Evolutionary conservation across 1,284 basidiomycete species (phyloP).

Genomic region (Trametes hirsuta): DNA sequence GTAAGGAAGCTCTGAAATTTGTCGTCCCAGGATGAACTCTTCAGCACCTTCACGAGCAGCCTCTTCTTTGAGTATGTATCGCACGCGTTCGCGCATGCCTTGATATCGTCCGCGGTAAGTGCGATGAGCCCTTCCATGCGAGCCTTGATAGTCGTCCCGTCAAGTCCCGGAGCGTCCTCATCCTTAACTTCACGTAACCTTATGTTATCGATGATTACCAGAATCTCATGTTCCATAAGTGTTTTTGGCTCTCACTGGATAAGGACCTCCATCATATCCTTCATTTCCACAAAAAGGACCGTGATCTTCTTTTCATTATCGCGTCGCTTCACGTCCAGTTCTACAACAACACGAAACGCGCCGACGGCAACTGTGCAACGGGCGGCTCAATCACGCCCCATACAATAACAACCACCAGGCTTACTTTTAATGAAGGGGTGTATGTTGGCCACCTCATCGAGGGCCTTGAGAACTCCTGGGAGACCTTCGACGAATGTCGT

Average conservation of each 20-base stretch:
- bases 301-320: constrained; percentile 48
- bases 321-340: constrained; percentile 42
- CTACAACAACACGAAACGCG: constrained; percentile 47
- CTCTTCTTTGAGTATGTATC: constrained; percentile 37
- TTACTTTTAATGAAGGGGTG: constrained; percentile 33
- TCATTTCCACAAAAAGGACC: constrained; percentile 46
- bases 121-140: constrained; percentile 28
- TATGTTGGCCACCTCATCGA: constrained; percentile 28
- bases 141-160: constrained; percentile 29
- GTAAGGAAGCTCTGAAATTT: constrained; percentile 38
- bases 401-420: not conserved
- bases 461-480: constrained; percentile 24
- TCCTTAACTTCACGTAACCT: constrained; percentile 29
- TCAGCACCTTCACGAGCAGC: constrained; percentile 41
- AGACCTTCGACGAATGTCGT: constrained; percentile 26
- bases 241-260: constrained; percentile 37
- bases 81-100: constrained; percentile 36
- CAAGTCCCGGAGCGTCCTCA: constrained; percentile 17
- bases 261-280: constrained; percentile 46
- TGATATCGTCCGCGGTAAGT: constrained; percentile 34
- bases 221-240: not conserved
- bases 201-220: not conserved
- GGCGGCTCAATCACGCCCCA: not conserved
- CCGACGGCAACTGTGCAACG: constrained; percentile 41
- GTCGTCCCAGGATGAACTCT: constrained; percentile 41